Conservation (phyloP, 2,329 filamentous ascomycete genomes). For the Claviceps humidiphila region DNA sequence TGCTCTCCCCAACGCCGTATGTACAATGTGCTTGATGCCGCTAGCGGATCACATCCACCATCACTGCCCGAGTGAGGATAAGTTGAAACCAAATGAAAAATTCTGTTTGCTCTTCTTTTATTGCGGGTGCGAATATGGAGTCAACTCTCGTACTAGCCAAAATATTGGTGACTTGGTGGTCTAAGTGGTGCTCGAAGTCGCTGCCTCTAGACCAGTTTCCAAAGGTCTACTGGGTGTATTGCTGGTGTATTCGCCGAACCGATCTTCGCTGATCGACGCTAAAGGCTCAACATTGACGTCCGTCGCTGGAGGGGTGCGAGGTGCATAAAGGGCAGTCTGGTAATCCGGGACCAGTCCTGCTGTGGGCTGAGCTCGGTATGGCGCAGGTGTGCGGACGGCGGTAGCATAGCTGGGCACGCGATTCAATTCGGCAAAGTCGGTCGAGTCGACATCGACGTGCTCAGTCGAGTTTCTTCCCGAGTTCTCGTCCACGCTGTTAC, state of each 20-base stretch:
- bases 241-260: constrained; percentile 11
- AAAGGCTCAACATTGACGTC: constrained; percentile 18
- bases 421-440: constrained; percentile 50
- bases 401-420: constrained; percentile 70
- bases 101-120: not conserved
- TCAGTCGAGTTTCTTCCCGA: constrained; percentile 43
- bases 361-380: constrained; percentile 35
- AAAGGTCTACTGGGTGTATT: not conserved
- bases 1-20: not conserved
- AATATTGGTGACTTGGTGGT: not conserved
- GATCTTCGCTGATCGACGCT: constrained; percentile 20
- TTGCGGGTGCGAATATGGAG: not conserved
- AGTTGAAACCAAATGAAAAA: not conserved
- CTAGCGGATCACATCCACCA: not conserved
- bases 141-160: not conserved
- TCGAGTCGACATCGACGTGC: constrained; percentile 42
- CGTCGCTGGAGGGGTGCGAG: constrained; percentile 30
- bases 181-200: not conserved
- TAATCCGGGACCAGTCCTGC: constrained; percentile 52
- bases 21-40: not conserved
- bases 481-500: constrained; percentile 37
- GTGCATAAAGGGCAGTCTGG: constrained; percentile 42
- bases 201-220: not conserved
- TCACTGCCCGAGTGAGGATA: not conserved
- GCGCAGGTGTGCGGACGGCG: constrained; percentile 52